Conservation (phyloP, 129 eudicot species). For the Flaveria trinervia region DNA sequence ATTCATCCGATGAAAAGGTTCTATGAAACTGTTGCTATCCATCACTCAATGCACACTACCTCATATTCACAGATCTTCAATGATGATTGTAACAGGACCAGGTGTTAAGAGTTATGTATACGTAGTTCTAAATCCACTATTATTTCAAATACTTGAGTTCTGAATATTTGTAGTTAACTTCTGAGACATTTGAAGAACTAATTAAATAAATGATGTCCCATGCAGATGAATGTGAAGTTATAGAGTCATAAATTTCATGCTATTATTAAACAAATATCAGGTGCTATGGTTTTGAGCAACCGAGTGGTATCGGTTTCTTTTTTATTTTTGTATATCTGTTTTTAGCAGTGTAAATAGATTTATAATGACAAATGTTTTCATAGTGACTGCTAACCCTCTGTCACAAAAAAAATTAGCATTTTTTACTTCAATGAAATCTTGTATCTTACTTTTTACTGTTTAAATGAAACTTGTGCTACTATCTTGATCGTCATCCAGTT, state of each 20-base stretch:
- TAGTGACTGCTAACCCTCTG: neutral
- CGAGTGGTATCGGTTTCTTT: neutral
- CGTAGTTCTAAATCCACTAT: too few relatives aligned
- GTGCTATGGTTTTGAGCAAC: neutral
- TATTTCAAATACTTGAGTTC: too few relatives aligned
- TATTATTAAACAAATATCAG: neutral
- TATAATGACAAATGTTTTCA: neutral
- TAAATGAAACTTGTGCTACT: slow-evolving; percentile 1
- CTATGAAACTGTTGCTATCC: neutral
- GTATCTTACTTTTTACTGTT: slow-evolving; percentile 1
- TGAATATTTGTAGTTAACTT: neutral
- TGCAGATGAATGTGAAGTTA: slow-evolving; percentile 13
- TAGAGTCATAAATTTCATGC: slow-evolving; percentile 2
- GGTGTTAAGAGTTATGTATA: too few relatives aligned
- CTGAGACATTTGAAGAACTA: neutral
- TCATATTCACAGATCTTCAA: neutral
- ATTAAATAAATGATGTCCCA: slow-evolving; percentile 1
- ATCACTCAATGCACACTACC: neutral
- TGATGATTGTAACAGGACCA: too few relatives aligned
- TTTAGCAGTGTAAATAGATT: neutral
- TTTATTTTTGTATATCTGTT: neutral
- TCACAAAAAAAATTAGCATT: neutral
- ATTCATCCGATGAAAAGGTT: neutral
- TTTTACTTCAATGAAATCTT: neutral
- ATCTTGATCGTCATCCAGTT: slow-evolving; percentile 1